Conservation (phyloP, 176 grass and related monocot species). For the Luzula sylvatica region DNA sequence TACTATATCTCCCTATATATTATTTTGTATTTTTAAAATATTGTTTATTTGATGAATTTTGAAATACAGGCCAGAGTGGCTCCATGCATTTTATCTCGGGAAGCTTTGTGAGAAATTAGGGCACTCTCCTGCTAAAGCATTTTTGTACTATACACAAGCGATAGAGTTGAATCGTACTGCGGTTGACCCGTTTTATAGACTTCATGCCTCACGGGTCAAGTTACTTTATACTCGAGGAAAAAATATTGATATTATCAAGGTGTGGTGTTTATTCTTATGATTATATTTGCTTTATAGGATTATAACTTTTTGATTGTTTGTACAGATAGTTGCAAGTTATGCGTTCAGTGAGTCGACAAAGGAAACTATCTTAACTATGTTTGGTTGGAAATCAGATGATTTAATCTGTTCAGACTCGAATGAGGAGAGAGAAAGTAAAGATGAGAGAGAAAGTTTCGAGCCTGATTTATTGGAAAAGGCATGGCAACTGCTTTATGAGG, state of each 20-base stretch:
- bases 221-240: conserved; percentile 83
- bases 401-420: conserved; percentile 36
- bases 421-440: conserved; percentile 28
- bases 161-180: conserved; percentile 65
- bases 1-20: conserved; percentile 14
- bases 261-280: conserved; percentile 1
- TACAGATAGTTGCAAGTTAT: conserved; percentile 76
- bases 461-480: conserved; percentile 61
- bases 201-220: conserved; percentile 91
- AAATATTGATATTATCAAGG: conserved; percentile 70
- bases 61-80: conserved; percentile 65
- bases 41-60: conserved; percentile 16
- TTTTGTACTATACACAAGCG: conserved; percentile 81
- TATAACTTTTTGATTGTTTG: neutral
- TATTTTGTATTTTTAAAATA: neutral
- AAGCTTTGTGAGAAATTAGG: conserved; percentile 92
- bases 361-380: conserved; percentile 50
- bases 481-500: conserved; percentile 92
- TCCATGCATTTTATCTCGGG: conserved; percentile 96
- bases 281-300: conserved; percentile 1
- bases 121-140: conserved; percentile 62
- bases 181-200: conserved; percentile 92
- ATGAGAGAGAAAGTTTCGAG: conserved; percentile 42
- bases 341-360: conserved; percentile 60
- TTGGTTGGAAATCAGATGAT: conserved; percentile 38